Conservation (phyloP, 2,329 filamentous ascomycete genomes). For the Penicillium sp. region DNA sequence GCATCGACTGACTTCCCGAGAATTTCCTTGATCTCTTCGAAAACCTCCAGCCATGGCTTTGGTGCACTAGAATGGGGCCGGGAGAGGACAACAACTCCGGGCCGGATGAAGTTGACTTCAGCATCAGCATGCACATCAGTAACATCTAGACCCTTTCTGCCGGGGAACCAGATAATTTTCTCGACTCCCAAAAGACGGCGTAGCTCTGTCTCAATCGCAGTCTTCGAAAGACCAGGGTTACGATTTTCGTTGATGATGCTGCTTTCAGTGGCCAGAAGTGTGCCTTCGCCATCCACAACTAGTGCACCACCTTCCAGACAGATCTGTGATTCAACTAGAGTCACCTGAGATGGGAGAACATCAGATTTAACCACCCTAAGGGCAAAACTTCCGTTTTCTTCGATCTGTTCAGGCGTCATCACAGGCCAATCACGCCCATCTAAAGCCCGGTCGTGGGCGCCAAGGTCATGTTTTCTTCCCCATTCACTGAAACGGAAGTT, state of each 20-base stretch:
- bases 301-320: constrained; percentile 28
- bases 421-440: constrained; percentile 14
- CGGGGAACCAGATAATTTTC: constrained; percentile 31
- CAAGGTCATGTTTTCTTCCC: constrained; percentile 17
- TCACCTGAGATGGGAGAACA: constrained; percentile 8
- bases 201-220: constrained; percentile 24
- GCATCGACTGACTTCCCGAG: constrained; percentile 18
- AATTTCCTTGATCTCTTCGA: constrained; percentile 19
- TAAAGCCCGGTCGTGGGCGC: constrained; percentile 10
- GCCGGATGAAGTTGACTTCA: constrained; percentile 17
- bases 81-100: constrained; percentile 25
- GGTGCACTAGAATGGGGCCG: constrained; percentile 18
- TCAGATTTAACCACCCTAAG: constrained; percentile 11
- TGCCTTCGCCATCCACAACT: constrained; percentile 31
- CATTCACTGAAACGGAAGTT: constrained; percentile 22
- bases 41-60: constrained; percentile 15
- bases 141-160: constrained; percentile 24
- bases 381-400: constrained; percentile 18
- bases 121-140: constrained; percentile 31
- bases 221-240: constrained; percentile 21
- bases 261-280: constrained; percentile 29
- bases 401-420: constrained; percentile 7
- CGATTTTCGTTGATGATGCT: constrained; percentile 30
- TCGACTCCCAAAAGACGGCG: constrained; percentile 22
- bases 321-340: constrained; percentile 16